phyloP scores from a whole-genome alignment of 257 asterid genomes.

The Paulownia fortunei region DNA sequence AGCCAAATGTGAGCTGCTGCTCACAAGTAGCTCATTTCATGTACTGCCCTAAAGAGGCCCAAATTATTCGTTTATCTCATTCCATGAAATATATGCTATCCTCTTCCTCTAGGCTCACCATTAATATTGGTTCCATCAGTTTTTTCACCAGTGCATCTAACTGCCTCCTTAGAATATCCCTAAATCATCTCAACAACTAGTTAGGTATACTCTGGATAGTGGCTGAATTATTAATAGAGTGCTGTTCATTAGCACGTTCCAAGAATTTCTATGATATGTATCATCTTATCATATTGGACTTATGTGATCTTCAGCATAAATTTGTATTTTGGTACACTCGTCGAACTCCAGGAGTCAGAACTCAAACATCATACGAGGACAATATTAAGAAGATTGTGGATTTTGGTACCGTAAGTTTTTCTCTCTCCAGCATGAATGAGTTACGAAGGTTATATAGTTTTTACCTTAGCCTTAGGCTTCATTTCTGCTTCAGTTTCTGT shows the following conservation, averaged over 20 bases:
- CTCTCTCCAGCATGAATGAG: conserved; percentile 6
- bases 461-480: not conserved
- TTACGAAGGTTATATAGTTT: not conserved
- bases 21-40: not conserved
- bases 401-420: conserved; percentile 78
- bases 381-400: conserved; percentile 91
- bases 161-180: not conserved
- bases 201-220: not conserved
- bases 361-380: conserved; percentile 90
- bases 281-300: conserved; percentile 12
- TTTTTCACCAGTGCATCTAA: no score
- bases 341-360: conserved; percentile 91
- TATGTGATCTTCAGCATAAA: conserved; percentile 63
- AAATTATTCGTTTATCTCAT: not conserved
- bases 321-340: conserved; percentile 97
- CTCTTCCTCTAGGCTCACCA: not conserved
- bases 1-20: not conserved
- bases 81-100: not conserved
- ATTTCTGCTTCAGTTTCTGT: conserved; percentile 3
- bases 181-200: conserved; percentile 9
- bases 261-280: conserved; percentile 5
- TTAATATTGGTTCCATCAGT: not conserved
- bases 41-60: not conserved
- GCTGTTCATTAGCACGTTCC: not conserved
- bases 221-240: conserved; percentile 22